These are phyloP conservation scores for Linnemannia elongata DNA, from an alignment of 192 early-diverging fungal species.

Conservation along the genomic window DNA sequence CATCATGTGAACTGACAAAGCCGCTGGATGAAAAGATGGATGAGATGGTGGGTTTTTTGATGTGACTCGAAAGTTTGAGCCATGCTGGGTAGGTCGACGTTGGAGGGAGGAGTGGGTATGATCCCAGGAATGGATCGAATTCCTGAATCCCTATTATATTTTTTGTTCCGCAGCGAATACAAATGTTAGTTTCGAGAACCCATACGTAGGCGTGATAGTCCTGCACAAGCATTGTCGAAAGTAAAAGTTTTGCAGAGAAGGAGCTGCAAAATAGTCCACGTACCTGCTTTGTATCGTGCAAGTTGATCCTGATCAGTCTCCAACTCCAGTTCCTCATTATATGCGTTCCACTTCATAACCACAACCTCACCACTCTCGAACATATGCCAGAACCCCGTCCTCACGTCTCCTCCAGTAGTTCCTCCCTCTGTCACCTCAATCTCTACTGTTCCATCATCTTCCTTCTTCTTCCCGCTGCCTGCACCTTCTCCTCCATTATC, in stretches of 20 bases:
- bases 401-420: conserved; percentile 36
- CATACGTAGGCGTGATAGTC: neutral
- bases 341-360: conserved; percentile 84
- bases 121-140: conserved; percentile 84
- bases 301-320: conserved; percentile 73
- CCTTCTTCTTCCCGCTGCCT: neutral
- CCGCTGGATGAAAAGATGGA: conserved; percentile 23
- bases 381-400: conserved; percentile 29
- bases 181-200: neutral
- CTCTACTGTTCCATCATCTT: conserved; percentile 23
- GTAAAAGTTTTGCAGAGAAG: neutral
- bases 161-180: neutral
- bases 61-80: conserved; percentile 79
- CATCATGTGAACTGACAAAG: conserved; percentile 59
- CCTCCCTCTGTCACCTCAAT: conserved; percentile 34
- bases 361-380: conserved; percentile 71
- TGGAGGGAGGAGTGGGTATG: conserved; percentile 82
- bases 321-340: conserved; percentile 74
- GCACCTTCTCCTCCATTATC: neutral
- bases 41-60: conserved; percentile 57
- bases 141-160: conserved; percentile 73
- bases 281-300: conserved; percentile 75
- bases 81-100: conserved; percentile 78
- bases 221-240: neutral
- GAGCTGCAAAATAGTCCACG: neutral